Base-by-base conservation (phyloP, 495 filamentous ascomycete species). In the Aspergillus leporis region DNA sequence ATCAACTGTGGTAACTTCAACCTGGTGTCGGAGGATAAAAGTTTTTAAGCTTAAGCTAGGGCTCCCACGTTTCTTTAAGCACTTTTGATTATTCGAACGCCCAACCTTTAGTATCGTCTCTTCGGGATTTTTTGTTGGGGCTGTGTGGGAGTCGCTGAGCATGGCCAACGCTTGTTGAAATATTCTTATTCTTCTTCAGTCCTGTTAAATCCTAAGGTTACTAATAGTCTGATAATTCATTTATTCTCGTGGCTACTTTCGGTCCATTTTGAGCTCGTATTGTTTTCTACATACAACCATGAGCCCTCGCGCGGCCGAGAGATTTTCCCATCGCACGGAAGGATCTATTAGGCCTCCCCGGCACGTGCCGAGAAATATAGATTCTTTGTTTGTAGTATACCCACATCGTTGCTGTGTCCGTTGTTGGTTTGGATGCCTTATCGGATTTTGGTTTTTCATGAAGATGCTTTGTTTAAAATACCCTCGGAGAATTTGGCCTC, bases 1-100 rank as follows among this genome's bases (percentile, higher is more conserved):
- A 47, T 74, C 49, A 70, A 67, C 32, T 74, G 72, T 55, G 72
- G 65, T 5, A 74, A 74, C 48, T 73, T 73, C 45, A 28, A 57
- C 49, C 36, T 19, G 16, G 14, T 19, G 13, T 47, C 6, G 0
- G 14, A 19, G 18, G 19, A 19, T 22, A 34, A 56, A 56, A 2
- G 6, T 9, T 19, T 10, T 3, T 9, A 45, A 45, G 41, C 5
- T 28, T 28, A 28, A 28, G 25, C 25, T 3, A 28, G 25, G 25
- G 25, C 25, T 28, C 25, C 25, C 25, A 6, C 25, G 25, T 6
- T 28, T 28, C 3, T 28, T 28, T 8, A 14, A 36, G 13, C 34
- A 10, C 34, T 14, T 36, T 36, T 36, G 8, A 14, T 14, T 41
- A 41, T 41, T n/a, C 2, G 5, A 3, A 41, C 38, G n/a, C 5